These are phyloP conservation scores for Microdochium trichocladiopsis DNA, from an alignment of 2,329 filamentous ascomycete species.

Conservation along the genomic window DNA sequence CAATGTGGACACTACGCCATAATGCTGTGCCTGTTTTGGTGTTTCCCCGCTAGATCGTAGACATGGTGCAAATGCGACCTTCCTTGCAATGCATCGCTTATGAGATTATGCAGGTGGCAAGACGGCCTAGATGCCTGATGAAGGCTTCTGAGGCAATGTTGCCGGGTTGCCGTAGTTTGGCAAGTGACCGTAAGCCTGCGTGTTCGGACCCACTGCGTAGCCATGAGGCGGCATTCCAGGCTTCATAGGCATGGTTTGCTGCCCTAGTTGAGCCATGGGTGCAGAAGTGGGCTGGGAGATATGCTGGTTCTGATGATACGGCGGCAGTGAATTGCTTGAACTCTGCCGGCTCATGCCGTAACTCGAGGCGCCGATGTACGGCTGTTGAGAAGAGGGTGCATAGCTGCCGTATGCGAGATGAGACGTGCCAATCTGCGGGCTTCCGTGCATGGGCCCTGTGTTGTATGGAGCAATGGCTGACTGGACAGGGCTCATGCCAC, in stretches of 20 bases:
- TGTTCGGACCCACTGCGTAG: slow-evolving; percentile 21
- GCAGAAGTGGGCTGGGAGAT: slow-evolving; percentile 29
- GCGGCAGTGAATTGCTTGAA: slow-evolving; percentile 45
- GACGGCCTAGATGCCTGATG: slow-evolving; percentile 36
- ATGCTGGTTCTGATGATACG: slow-evolving; percentile 36
- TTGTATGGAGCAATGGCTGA: slow-evolving; percentile 40
- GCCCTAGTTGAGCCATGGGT: slow-evolving; percentile 25
- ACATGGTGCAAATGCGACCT: slow-evolving; percentile 11
- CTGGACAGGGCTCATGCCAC: slow-evolving; percentile 40
- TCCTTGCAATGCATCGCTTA: slow-evolving; percentile 14
- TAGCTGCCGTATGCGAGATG: slow-evolving; percentile 43
- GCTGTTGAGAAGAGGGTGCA: slow-evolving; percentile 34
- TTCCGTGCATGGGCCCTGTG: slow-evolving; percentile 40
- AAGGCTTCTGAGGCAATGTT: slow-evolving; percentile 52
- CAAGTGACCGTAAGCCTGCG: slow-evolving; percentile 41
- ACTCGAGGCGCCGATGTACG: slow-evolving; percentile 33
- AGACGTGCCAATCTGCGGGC: slow-evolving; percentile 44
- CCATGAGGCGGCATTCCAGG: slow-evolving; percentile 34
- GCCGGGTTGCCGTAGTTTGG: slow-evolving; percentile 54
- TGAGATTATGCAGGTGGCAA: slow-evolving; percentile 6
- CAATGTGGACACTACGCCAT: neutral
- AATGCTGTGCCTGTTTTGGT: neutral
- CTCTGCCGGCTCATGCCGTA: slow-evolving; percentile 51
- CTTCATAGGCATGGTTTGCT: slow-evolving; percentile 33
- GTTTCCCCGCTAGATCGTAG: neutral